Percentiles rank a stretch among this genome's conserved stretches.
Conservation (phyloP, 768 basidiomycete genomes). For the Strobilomyces confusus region DNA sequence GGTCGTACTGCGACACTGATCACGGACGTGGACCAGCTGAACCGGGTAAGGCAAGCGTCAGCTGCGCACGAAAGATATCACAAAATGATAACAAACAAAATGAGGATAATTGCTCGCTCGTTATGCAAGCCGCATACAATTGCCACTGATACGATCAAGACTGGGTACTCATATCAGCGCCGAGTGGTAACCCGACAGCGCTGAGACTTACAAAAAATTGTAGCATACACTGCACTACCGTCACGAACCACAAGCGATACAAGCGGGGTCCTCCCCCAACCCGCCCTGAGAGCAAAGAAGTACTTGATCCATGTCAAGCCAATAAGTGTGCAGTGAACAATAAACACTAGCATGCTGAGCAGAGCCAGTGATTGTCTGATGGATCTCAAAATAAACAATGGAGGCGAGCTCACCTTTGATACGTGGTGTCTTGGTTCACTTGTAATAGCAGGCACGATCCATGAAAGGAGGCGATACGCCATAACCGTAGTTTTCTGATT, state of each 20-base stretch:
- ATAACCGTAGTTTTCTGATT: constrained; percentile 1
- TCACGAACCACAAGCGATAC: constrained; percentile 20
- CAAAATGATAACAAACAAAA: constrained; percentile 9
- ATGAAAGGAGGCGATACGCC: not conserved
- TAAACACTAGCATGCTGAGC: constrained; percentile 11
- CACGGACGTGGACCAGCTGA: constrained; percentile 14
- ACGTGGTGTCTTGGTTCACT: not conserved
- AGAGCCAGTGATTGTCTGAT: not conserved
- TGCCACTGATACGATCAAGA: not conserved
- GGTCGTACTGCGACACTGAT: constrained; percentile 13
- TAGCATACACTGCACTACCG: constrained; percentile 9
- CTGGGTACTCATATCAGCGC: constrained; percentile 1
- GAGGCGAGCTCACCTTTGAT: constrained; percentile 11
- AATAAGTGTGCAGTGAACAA: constrained; percentile 14
- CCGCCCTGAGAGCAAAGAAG: constrained; percentile 8
- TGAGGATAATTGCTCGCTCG: not conserved
- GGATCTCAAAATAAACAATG: not conserved
- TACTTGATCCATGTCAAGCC: constrained; percentile 21
- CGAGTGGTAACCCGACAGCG: not conserved
- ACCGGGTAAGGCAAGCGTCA: constrained; percentile 1
- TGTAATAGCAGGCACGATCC: constrained; percentile 11
- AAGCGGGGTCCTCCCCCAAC: constrained; percentile 17
- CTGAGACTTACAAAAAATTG: constrained; percentile 5
- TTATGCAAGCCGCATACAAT: not conserved
- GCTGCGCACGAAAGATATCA: not conserved